These are phyloP conservation scores for Verticillium nubilum DNA, from an alignment of 2,329 filamentous ascomycete species.

Conservation along the genomic window DNA sequence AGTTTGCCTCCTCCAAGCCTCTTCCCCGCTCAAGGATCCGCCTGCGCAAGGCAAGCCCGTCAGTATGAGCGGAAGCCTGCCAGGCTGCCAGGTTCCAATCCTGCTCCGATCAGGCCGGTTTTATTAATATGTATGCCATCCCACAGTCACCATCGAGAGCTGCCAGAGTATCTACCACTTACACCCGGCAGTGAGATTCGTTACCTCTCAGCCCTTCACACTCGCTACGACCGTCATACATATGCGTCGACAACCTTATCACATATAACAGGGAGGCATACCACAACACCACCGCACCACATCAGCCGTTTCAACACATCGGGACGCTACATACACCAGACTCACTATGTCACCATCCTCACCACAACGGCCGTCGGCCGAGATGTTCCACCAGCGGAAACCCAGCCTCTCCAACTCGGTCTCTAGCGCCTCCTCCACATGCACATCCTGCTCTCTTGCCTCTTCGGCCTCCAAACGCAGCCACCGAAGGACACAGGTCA, in stretches of 20 bases:
- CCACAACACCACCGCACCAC: neutral
- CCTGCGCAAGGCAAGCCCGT: neutral
- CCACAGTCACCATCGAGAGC: neutral
- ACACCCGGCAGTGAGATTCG: neutral
- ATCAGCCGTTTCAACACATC: neutral
- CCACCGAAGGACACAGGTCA: constrained; percentile 6
- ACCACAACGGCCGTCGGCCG: constrained; percentile 3
- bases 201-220: neutral
- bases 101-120: neutral
- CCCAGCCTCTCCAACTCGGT: constrained; percentile 13
- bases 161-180: neutral
- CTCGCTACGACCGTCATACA: neutral
- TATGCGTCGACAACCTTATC: neutral
- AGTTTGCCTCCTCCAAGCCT: neutral
- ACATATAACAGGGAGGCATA: neutral
- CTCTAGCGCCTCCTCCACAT: constrained; percentile 12
- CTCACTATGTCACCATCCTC: constrained; percentile 3
- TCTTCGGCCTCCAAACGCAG: constrained; percentile 6
- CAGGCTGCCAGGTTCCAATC: neutral
- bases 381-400: constrained; percentile 11
- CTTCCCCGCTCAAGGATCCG: neutral
- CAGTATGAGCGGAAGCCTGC: neutral
- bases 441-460: constrained; percentile 6
- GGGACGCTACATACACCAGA: neutral
- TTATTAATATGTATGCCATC: neutral